Conservation (phyloP, 257 asterid genomes). For the Fraxinus cuspidata region DNA sequence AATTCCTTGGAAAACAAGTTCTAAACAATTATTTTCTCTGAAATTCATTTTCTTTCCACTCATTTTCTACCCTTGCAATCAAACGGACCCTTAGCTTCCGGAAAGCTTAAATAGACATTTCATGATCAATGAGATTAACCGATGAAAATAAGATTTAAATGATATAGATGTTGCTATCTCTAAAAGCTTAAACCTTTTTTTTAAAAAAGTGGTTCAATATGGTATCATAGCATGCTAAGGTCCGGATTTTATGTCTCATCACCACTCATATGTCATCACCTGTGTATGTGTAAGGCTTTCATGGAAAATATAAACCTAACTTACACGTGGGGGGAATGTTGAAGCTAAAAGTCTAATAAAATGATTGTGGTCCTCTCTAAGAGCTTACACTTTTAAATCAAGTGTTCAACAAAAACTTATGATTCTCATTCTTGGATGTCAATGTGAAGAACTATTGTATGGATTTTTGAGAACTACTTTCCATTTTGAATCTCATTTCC, state of each 20-base stretch:
- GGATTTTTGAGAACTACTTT: neutral
- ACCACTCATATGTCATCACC: neutral
- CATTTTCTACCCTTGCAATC: too few species aligned
- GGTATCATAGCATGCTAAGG: neutral
- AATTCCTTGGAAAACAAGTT: too few species aligned
- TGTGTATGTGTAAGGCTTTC: neutral
- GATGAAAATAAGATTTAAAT: neutral
- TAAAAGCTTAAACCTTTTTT: too few species aligned
- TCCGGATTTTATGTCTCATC: neutral
- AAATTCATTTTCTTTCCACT: too few species aligned
- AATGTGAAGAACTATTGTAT: neutral
- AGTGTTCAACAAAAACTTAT: neutral
- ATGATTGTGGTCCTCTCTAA: neutral
- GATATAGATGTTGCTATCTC: neutral
- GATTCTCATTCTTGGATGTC: neutral
- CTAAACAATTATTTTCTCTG: too few species aligned
- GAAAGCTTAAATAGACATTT: neutral
- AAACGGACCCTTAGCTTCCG: neutral
- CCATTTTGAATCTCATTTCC: conserved; percentile 11
- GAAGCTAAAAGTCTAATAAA: neutral
- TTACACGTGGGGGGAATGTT: neutral
- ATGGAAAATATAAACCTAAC: too few species aligned
- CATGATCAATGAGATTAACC: neutral
- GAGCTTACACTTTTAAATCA: neutral
- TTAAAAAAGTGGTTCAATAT: too few species aligned